Conservation (phyloP, 169 alveolate genomes). For the Plasmodium chabaudi region DNA sequence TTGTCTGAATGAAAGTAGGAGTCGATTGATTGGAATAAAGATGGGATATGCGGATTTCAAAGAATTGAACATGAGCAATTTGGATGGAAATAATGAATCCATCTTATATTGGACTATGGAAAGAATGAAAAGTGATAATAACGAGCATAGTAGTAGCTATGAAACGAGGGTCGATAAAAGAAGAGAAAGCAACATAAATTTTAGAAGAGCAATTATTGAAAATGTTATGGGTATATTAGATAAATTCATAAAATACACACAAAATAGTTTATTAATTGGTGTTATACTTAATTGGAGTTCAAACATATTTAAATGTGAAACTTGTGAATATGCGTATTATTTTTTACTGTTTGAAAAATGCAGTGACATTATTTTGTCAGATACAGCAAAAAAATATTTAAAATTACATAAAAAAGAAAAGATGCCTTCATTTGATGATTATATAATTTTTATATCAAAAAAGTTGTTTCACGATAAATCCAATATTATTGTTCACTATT, state of each 20-base stretch:
- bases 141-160: not conserved
- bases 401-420: constrained; percentile 29
- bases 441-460: constrained; percentile 36
- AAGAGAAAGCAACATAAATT: not conserved
- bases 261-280: constrained; percentile 41
- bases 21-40: not conserved
- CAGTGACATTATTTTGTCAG: constrained; percentile 40
- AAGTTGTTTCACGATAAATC: constrained; percentile 13
- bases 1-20: constrained; percentile 6
- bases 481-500: not conserved
- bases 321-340: constrained; percentile 41
- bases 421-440: constrained; percentile 28
- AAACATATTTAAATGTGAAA: constrained; percentile 21
- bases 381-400: constrained; percentile 31
- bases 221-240: constrained; percentile 53
- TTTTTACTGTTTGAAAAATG: constrained; percentile 28
- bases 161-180: too few relatives aligned
- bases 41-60: not conserved
- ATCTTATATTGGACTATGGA: not conserved
- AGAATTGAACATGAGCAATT: not conserved
- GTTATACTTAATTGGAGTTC: constrained; percentile 32
- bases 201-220: constrained; percentile 14
- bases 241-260: constrained; percentile 13
- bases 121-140: not conserved
- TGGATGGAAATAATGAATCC: not conserved